Evolutionary conservation across 148 eudicot genomes (phyloP), one percentile per base, ranked within the genome.

Genomic region (Rhododendron simsii): DNA sequence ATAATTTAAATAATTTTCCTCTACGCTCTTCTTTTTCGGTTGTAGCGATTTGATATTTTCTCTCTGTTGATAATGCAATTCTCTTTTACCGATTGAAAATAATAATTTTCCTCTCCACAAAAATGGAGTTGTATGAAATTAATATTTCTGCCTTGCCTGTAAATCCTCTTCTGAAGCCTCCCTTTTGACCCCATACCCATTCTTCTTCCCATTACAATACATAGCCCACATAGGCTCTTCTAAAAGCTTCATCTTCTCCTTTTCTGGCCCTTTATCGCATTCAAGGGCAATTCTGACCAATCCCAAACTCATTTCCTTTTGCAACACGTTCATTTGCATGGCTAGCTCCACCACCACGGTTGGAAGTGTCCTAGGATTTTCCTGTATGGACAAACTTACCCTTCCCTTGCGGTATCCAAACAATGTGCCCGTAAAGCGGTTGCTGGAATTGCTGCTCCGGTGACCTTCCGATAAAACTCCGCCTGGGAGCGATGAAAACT

Each of bases 221-320:
- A 93, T 90, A 0, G 95, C 91, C 96, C 95, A 95, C 26, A 94
- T 8, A 0, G 96, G 93, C 88, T 95, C 98, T 7, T 93, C 95
- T 59, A 94, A 11, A 0, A 95, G 88, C 67, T 81, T 89, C 23
- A 50, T 71, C 86, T 88, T 91, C 0, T 88, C 91, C 39, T 89
- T 87, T 0, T 89, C 89, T 3, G 78, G 37, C 63, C 89, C n/a
- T 63, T 94, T 95, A 59, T 95, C 98, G 75, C 97, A 95, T 87
- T 94, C 98, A 30, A 95, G 86, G 8, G 98, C 93, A 51, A 95
- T 89, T 33, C 98, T 86, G 5, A 95, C 95, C 94, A 91, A 89
- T 7, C 97, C 96, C 3, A 84, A 11, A 41, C 91, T 87, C 91
- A 95, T 88, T 71, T 94, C 98, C 86, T 91, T 93, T 45, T 94